Base-by-base conservation (phyloP, 2,329 filamentous ascomycete genomes). In the Botrytis fabae region DNA sequence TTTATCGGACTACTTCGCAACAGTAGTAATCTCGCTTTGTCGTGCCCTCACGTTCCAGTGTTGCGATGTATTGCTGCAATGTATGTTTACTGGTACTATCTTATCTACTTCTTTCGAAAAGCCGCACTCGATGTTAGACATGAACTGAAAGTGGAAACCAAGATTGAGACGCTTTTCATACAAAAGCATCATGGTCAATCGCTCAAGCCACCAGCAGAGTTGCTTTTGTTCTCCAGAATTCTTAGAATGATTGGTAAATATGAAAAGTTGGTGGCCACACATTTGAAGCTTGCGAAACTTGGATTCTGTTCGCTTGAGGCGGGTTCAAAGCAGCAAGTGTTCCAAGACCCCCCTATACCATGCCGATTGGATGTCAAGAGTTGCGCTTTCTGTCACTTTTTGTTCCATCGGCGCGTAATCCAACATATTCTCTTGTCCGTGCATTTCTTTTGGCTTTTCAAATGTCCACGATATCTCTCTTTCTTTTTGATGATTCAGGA, bases 311-410 rank as follows among this genome's bases (percentile, higher is more conserved):
- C 70, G 54, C 57, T 62, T 57, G 44, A 66, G 40, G 28, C n/a
- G 48, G 18, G 51, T 73, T 69, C 74, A 78, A 78, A 77, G 78
- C 78, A 77, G 77, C 76, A 75, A 75, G 75, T 77, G 79, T 79
- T 80, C 77, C 78, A 79, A 75, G 63, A 77, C 69, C 71, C 71
- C 71, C 64, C 32, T 72, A 64, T 57, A 46, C 35, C 59, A 66
- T 69, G 72, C 68, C 70, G 62, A 78, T 78, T 79, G 74, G 77
- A 76, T 76, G 77, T 69, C 72, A 28, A 62, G 42, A 46, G n/a
- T 65, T 42, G 57, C 48, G 35, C 48, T 68, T 68, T 40, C 46
- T 57, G 35, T 42, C 65, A 42, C 22, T 57, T 69, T 57, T 69
- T 28, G 65, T 57, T 69, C 38, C 40, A 70, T 64, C 42, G 57